These are phyloP conservation scores for Ceratocystis smalleyi DNA, from an alignment of 2,329 filamentous ascomycete genomes.

Conservation along the genomic window DNA sequence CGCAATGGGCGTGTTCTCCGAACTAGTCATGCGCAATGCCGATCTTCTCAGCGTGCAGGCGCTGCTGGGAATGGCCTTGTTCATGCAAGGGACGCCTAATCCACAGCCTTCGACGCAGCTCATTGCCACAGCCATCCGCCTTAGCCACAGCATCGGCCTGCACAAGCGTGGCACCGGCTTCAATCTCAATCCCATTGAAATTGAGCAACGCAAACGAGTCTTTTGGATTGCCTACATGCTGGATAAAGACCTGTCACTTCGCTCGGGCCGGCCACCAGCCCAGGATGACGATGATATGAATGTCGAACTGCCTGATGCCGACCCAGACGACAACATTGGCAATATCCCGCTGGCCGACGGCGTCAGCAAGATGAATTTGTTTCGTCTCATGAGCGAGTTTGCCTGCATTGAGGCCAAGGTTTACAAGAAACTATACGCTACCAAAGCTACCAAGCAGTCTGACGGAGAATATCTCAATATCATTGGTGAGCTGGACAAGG, in stretches of 20 bases:
- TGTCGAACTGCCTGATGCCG: conserved; percentile 80
- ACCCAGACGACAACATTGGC: conserved; percentile 82
- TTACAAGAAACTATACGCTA: conserved; percentile 84
- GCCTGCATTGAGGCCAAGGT: conserved; percentile 84
- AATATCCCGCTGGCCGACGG: conserved; percentile 83
- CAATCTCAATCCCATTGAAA: conserved; percentile 82
- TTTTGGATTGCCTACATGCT: conserved; percentile 53
- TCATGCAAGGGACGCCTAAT: conserved; percentile 91
- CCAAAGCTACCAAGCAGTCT: conserved; percentile 78
- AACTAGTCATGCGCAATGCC: conserved; percentile 89
- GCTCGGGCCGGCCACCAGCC: conserved; percentile 42
- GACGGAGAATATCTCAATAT: conserved; percentile 88
- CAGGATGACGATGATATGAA: conserved; percentile 69
- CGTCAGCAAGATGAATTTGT: conserved; percentile 86
- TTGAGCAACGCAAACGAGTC: conserved; percentile 63
- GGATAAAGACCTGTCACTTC: conserved; percentile 47
- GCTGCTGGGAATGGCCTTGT: conserved; percentile 80
- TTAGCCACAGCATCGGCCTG: conserved; percentile 85
- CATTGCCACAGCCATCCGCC: conserved; percentile 74
- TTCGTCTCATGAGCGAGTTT: conserved; percentile 83
- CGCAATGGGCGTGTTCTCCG: conserved; percentile 80
- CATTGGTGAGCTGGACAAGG: conserved; percentile 82
- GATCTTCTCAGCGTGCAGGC: conserved; percentile 91
- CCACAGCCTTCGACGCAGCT: conserved; percentile 88
- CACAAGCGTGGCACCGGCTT: conserved; percentile 89